phyloP scores from a whole-genome alignment of 2,329 filamentous ascomycete genomes.

The Catunica adiposa region DNA sequence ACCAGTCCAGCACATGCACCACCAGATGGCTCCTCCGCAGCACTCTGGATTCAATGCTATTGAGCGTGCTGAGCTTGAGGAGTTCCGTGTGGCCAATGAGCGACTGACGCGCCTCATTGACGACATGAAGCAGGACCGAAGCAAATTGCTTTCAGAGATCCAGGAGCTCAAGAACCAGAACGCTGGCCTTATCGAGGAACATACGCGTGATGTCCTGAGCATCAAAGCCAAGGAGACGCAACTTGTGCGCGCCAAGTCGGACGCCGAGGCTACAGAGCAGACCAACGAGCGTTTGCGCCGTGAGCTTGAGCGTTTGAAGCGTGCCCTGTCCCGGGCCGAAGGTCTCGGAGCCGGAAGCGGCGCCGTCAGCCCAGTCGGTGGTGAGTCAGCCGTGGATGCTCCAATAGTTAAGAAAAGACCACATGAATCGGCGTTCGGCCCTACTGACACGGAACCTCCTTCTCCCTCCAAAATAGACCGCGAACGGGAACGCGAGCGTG shows the following conservation, averaged over 20 bases:
- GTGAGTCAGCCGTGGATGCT: constrained; percentile 15
- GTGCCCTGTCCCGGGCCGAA: constrained; percentile 53
- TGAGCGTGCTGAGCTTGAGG: constrained; percentile 87
- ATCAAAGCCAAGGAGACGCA: constrained; percentile 99
- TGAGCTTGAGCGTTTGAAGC: constrained; percentile 86
- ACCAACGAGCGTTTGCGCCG: constrained; percentile 68
- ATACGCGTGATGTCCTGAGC: constrained; percentile 84
- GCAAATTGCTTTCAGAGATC: constrained; percentile 69
- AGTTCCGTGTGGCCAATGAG: constrained; percentile 71
- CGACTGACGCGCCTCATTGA: constrained; percentile 58
- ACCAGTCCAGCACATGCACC: background rate
- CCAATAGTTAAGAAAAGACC: constrained; percentile 14
- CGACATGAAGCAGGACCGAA: constrained; percentile 66
- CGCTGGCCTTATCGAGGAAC: constrained; percentile 88
- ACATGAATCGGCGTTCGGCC: constrained; percentile 16
- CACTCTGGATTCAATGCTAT: constrained; percentile 46
- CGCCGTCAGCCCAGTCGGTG: constrained; percentile 14
- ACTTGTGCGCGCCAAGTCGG: constrained; percentile 75
- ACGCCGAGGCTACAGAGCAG: constrained; percentile 76
- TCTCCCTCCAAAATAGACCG: constrained; percentile 13
- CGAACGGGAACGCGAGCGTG: constrained; percentile 13
- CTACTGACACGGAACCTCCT: constrained; percentile 15
- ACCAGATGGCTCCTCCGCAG: constrained; percentile 36
- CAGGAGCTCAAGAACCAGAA: constrained; percentile 95
- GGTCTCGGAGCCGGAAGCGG: constrained; percentile 26